These are phyloP conservation scores for Betula pendula DNA, from an alignment of 306 rosid genomes.

Conservation along the genomic window DNA sequence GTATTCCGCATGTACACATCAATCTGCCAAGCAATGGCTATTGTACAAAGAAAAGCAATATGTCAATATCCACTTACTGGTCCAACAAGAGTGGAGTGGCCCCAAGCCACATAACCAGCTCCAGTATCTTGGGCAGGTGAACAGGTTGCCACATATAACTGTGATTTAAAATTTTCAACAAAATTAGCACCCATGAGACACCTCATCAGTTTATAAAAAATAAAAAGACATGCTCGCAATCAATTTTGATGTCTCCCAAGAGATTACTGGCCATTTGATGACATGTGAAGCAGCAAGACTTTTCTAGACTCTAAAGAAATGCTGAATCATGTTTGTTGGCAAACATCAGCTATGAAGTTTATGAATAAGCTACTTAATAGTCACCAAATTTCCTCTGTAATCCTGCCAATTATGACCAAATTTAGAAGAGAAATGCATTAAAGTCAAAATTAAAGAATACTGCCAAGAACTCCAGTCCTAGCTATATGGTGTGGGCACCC, in stretches of 20 bases:
- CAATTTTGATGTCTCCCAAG: neutral
- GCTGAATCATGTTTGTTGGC: neutral
- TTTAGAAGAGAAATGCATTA: neutral
- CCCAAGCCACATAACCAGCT: conserved; percentile 95
- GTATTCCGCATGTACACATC: neutral
- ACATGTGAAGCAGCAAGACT: neutral
- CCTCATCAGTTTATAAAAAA: neutral
- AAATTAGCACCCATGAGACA: conserved; percentile 25
- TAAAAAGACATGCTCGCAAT: neutral
- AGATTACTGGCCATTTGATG: neutral
- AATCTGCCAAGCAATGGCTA: neutral
- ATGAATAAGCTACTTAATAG: neutral
- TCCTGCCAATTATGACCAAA: neutral
- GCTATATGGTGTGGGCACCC: neutral
- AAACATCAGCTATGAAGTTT: neutral
- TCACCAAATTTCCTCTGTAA: neutral
- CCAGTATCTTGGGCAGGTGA: conserved; percentile 91
- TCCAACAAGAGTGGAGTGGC: conserved; percentile 96
- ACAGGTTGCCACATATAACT: conserved; percentile 95
- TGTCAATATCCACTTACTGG: conserved; percentile 64
- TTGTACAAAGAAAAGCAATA: conserved; percentile 16
- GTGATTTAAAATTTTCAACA: conserved; percentile 24
- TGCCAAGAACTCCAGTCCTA: neutral
- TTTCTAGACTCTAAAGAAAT: neutral
- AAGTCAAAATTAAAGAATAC: neutral